Evolutionary conservation across 148 eudicot genomes (phyloP), one percentile per base, ranked within the genome.

Genomic region (Rhododendron simsii): DNA sequence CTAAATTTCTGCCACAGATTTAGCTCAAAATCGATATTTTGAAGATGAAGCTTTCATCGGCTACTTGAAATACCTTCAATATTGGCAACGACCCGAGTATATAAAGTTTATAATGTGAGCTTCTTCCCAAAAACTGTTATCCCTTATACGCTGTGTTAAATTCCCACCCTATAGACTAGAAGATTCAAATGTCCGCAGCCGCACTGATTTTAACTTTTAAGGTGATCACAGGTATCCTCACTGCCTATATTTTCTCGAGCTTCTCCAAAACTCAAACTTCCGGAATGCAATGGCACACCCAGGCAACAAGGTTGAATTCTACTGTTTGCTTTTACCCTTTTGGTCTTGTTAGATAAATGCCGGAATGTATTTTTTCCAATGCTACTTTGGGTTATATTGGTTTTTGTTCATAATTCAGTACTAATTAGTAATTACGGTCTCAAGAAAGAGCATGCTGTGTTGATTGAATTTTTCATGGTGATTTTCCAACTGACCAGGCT

Each of bases 1-100:
- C 48, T 44, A 1, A 53, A 59, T 85, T 88, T 57, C 81, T 67
- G 65, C 59, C 85, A 88, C 88, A 95, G 99, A 97, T 93, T 93
- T 97, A 92, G 99, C 98, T 83, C 99, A 97, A 84, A 97, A 97
- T 86, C 91, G 98, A 23, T 97, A 95, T 87, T 94, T 97, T 82
- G 99, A 97, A 90, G 99, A 97, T 87, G 98, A 95, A 91, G 93
- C 98, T 81, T 97, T 97, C 82, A 94, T 95, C 81, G 96, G 98
- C 71, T 97, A 97, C 92, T 91, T 97, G 92, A 97, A 97, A 51
- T 97, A 95, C 87, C 96, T 97, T 86, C 98, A 93, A 82, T 95
- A 97, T 88, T 97, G 99, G 99, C 98, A 97, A 90, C 95, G 90
- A 8, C 98, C 98, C 7, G 98, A 97, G 87, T 97, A 95, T 86